Evolutionary conservation across 2,329 filamentous ascomycete species (phyloP).

Genomic region (Nothophoma quercina): DNA sequence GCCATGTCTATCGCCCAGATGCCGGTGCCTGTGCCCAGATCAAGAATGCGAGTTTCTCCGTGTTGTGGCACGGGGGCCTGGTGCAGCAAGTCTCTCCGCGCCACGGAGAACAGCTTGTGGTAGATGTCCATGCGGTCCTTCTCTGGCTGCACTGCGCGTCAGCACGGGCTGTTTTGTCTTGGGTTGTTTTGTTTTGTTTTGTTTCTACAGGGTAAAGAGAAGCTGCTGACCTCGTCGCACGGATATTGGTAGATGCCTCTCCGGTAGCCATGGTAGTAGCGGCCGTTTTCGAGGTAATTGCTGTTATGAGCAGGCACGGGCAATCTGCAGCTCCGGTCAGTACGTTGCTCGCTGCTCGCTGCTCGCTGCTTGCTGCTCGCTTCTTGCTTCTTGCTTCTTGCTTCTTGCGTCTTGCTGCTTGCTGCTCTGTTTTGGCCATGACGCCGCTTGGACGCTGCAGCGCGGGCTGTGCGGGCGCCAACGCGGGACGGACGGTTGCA

Average conservation of each 20-base stretch:
- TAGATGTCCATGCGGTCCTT: constrained; percentile 82
- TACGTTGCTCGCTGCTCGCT: constrained; percentile 12
- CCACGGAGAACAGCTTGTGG: constrained; percentile 76
- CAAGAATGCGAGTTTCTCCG: constrained; percentile 60
- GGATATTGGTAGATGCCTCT: constrained; percentile 77
- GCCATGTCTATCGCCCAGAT: constrained; percentile 92
- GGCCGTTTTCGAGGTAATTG: constrained; percentile 69
- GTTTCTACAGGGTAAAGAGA: not conserved
- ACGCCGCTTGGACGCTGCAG: constrained; percentile 15
- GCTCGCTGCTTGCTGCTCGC: too few species aligned
- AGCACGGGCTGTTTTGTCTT: constrained; percentile 18
- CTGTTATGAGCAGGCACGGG: constrained; percentile 51
- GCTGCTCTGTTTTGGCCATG: constrained; percentile 6
- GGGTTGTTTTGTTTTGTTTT: too few species aligned
- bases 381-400: too few species aligned
- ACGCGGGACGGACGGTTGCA: constrained; percentile 32
- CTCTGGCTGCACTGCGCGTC: constrained; percentile 62
- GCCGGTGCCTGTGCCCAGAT: constrained; percentile 84
- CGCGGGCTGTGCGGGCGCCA: constrained; percentile 16
- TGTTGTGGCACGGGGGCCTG: constrained; percentile 53
- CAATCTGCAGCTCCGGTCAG: constrained; percentile 36
- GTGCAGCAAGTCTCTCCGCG: constrained; percentile 62
- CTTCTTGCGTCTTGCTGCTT: too few species aligned
- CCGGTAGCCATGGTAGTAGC: constrained; percentile 73
- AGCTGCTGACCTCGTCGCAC: constrained; percentile 71